A percentile compares a stretch with the other conserved stretches of the same genome.
Evolutionary conservation across 192 early-diverging fungal genomes (phyloP).

Genomic region (Backusella parvicylindrica): DNA sequence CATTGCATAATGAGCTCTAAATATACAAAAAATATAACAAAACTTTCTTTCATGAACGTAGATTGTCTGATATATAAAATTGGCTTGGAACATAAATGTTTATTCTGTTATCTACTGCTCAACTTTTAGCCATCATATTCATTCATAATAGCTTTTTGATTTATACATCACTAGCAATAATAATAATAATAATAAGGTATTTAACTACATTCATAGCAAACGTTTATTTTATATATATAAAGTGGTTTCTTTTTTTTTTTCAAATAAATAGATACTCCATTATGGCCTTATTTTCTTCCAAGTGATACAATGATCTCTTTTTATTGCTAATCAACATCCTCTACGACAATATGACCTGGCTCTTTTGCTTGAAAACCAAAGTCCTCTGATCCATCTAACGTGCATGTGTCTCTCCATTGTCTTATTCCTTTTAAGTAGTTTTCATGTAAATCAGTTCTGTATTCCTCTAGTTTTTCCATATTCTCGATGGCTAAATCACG

Average conservation of each 20-base stretch:
- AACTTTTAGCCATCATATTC: no score
- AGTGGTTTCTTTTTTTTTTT: neutral
- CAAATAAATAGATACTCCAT: neutral
- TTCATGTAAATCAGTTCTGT: slow-evolving; percentile 27
- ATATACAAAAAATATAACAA: no score
- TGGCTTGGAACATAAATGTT: no score
- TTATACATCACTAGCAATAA: no score
- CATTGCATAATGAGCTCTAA: no score
- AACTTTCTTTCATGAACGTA: no score
- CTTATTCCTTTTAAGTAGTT: slow-evolving; percentile 24
- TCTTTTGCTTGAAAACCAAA: neutral
- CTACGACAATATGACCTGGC: neutral
- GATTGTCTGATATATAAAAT: no score
- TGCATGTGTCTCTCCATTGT: slow-evolving; percentile 23
- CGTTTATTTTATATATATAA: neutral
- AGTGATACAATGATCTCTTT: neutral
- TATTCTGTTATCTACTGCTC: no score
- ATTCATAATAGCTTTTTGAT: no score
- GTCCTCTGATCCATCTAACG: slow-evolving; percentile 2
- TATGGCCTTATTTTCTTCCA: neutral
- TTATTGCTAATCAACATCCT: neutral
- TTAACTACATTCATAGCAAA: neutral
- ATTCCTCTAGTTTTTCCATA: slow-evolving; percentile 36
- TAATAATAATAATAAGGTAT: neutral
- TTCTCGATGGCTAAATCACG: slow-evolving; percentile 30